Conservation (phyloP, 495 filamentous ascomycete genomes). For the Annulohypoxylon moriforme region DNA sequence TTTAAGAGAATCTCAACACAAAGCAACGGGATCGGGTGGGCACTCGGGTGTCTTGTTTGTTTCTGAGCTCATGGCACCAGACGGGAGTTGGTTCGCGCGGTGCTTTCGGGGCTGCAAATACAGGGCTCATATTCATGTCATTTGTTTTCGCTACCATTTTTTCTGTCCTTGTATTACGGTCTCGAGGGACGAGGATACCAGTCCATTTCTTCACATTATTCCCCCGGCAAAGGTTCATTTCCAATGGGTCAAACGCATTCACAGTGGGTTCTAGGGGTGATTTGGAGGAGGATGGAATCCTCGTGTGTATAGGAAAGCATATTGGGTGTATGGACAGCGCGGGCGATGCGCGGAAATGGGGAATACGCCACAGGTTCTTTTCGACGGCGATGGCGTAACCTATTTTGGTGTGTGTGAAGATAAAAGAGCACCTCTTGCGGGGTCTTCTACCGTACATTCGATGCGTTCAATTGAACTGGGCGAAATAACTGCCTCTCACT, state of each 20-base stretch:
- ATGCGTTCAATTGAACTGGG: constrained; percentile 40
- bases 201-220: constrained; percentile 43
- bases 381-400: constrained; percentile 34
- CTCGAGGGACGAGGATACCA: constrained; percentile 32
- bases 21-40: constrained; percentile 46
- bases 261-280: constrained; percentile 29
- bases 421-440: constrained; percentile 21
- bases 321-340: constrained; percentile 27
- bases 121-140: constrained; percentile 50
- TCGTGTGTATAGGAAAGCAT: constrained; percentile 43
- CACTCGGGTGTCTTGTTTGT: constrained; percentile 46
- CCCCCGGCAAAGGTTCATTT: constrained; percentile 39
- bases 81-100: constrained; percentile 49
- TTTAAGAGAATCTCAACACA: constrained; percentile 48
- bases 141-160: constrained; percentile 22
- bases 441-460: constrained; percentile 42
- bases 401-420: constrained; percentile 28
- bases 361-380: constrained; percentile 23
- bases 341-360: constrained; percentile 21
- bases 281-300: constrained; percentile 19
- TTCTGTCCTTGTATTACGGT: constrained; percentile 45
- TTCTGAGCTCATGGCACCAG: constrained; percentile 49
- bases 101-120: constrained; percentile 51
- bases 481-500: constrained; percentile 41
- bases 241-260: constrained; percentile 33